Base-by-base conservation (phyloP, 2,329 filamentous ascomycete species). In the Penicillium thymicola region DNA sequence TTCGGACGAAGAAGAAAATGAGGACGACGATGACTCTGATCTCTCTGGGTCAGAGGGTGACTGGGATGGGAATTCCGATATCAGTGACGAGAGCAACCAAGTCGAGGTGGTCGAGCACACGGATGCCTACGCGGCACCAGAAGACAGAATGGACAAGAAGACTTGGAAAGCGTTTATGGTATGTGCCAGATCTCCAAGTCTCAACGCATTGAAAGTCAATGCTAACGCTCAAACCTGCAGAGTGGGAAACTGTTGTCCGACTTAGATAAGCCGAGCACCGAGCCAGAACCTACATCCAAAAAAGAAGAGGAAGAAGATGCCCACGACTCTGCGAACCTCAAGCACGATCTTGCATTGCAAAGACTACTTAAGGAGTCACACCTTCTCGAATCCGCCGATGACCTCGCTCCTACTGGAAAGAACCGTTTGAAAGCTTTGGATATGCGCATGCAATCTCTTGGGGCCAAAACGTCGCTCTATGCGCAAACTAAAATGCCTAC, bases 301-400 rank as follows among this genome's bases (percentile, higher is more conserved):
- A 63, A 69, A 18, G 75, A 71, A 61, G 71, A 79, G 30, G 75
- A 81, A 57, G 76, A 88, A 68, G 83, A 88, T 68, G 82, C 82
- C 50, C 81, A 81, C 18, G 86, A 88, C 70, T 73, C 79, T 25
- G 73, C 78, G 11, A 89, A 96, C 59, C 82, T 97, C 18, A 92
- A 92, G 72, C 92, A 97, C 73, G 94, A 97, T 73, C 85, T 96
- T 52, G 92, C 90, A 38, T 85, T 99, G 14, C 93, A 97, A 73
- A 88, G 92, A 45, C 85, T 99, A 40, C 85, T 99, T 56, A 83
- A 88, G 65, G 94, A 99, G 80, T 97, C 92, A 0, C 92, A 96
- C 75, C 87, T 97, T 59, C 85, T 97, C 55, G 82, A 85, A 46
- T 78, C 83, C 0, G 79, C 81, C 14, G 77, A 79, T 28, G 78